These are phyloP conservation scores for Pichia sp. DNA, from an alignment of 1,139 yeast species.

Conservation along the genomic window DNA sequence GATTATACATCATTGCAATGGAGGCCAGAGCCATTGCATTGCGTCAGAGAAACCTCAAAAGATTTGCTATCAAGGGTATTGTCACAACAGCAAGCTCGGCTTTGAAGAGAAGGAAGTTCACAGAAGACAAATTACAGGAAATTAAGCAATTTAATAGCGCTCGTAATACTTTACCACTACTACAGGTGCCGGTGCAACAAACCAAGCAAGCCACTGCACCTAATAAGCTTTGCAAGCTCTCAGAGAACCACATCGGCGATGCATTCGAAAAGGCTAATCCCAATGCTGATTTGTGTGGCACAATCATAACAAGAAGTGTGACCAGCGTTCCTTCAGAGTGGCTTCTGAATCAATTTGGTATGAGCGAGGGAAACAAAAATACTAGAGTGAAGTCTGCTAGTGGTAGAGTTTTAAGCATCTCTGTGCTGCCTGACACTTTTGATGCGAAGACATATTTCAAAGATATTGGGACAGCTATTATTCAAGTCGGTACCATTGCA, in stretches of 20 bases:
- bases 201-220: too few relatives aligned
- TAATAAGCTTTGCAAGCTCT: too few relatives aligned
- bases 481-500: slow-evolving; percentile 39
- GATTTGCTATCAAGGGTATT: slow-evolving; percentile 24
- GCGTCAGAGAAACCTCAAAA: slow-evolving; percentile 19
- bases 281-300: not conserved
- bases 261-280: slow-evolving; percentile 3
- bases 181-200: not conserved
- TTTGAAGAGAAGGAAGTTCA: slow-evolving; percentile 26
- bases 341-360: slow-evolving; percentile 7
- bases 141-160: slow-evolving; percentile 26
- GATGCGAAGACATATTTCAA: slow-evolving; percentile 34
- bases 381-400: not conserved
- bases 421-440: slow-evolving; percentile 36
- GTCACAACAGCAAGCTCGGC: slow-evolving; percentile 24
- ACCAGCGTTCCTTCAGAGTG: slow-evolving; percentile 6
- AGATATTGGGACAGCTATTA: slow-evolving; percentile 34
- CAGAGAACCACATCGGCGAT: not conserved
- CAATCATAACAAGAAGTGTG: slow-evolving; percentile 8
- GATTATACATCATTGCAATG: slow-evolving; percentile 35
- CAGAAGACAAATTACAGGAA: slow-evolving; percentile 39
- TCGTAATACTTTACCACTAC: too few relatives aligned
- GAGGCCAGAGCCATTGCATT: slow-evolving; percentile 29
- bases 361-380: not conserved
- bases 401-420: slow-evolving; percentile 19